Conservation (phyloP, 2,329 filamentous ascomycete species). For the Neonectria neomacrospora region DNA sequence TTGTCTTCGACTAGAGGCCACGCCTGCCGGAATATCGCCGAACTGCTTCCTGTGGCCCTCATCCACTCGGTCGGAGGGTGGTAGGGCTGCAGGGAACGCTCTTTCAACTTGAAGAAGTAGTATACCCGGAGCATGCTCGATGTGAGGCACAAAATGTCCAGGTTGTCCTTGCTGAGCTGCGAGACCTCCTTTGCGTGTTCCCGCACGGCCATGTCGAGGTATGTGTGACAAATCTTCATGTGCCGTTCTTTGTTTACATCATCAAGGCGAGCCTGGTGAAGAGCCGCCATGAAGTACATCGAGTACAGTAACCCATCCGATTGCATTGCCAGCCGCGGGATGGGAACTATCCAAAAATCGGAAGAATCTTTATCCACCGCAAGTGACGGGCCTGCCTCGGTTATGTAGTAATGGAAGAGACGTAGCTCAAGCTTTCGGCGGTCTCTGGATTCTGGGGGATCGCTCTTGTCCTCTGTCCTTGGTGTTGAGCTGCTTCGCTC, state of each 20-base stretch:
- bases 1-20: constrained; percentile 6
- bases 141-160: constrained; percentile 10
- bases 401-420: constrained; percentile 14
- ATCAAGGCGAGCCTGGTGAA: constrained; percentile 6
- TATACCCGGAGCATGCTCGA: constrained; percentile 12
- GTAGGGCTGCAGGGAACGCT: constrained; percentile 15
- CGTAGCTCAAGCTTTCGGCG: constrained; percentile 22
- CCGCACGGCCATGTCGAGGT: constrained; percentile 18
- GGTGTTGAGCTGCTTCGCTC: background rate
- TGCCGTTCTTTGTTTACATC: constrained; percentile 8
- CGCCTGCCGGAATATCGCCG: constrained; percentile 8
- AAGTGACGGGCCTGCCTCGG: constrained; percentile 15
- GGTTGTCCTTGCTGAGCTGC: constrained; percentile 5
- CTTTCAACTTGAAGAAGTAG: constrained; percentile 12
- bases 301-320: constrained; percentile 15
- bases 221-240: constrained; percentile 7
- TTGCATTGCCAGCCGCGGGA: constrained; percentile 3
- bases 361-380: constrained; percentile 1
- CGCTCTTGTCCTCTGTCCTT: background rate
- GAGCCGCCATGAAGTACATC: constrained; percentile 16
- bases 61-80: constrained; percentile 19
- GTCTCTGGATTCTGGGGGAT: constrained; percentile 19
- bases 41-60: constrained; percentile 17
- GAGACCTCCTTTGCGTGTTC: constrained; percentile 18
- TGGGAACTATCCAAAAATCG: background rate